Base-by-base conservation (phyloP, 345 rosid genomes). In the Populus alba region DNA sequence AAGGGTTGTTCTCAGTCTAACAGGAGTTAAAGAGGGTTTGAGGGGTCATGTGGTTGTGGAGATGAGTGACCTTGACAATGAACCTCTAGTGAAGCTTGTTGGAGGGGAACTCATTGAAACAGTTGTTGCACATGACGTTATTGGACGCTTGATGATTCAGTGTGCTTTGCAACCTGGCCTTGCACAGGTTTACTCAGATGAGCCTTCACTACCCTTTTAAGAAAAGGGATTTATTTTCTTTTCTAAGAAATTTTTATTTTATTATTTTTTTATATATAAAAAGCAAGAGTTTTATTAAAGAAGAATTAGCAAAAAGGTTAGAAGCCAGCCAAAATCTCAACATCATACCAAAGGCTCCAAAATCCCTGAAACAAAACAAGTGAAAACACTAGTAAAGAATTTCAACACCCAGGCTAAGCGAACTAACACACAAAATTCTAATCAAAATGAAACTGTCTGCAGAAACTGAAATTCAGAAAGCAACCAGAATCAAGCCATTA, bases 1-100 rank as follows among this genome's bases (percentile, higher is more conserved):
- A 78, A 92, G 97, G 86, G 94, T 92, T 75, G 97, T 94, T 68
- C 94, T 94, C 75, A 92, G 96, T 82, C 90, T 94, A 59, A 91
- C 91, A 1, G 97, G 97, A 85, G 98, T 94, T 20, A 91, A 86
- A 72, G 93, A 94, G 81, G 92, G 92, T 86, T 83, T 91, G 89
- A 89, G 79, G 57, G 94, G 98, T n/a, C 98, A 94, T 84, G 96
- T 94, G 80, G 98, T 92, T 37, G 96, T 92, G 37, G 98, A 94
- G 89, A 90, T 94, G 97, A 91, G 97, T 83, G 97, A 94, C 84
- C 87, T 94, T 63, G 98, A 94, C 86, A 94, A 94, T 75, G 98
- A 92, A 82, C 97, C 95, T 75, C 85, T 94, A 71, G 97, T 94
- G 80, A 94, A 91, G 89, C 97, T 92, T 88, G 98, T 94, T 79